Conservation (phyloP, 768 basidiomycete species). For the Auricularia heimuer region DNA sequence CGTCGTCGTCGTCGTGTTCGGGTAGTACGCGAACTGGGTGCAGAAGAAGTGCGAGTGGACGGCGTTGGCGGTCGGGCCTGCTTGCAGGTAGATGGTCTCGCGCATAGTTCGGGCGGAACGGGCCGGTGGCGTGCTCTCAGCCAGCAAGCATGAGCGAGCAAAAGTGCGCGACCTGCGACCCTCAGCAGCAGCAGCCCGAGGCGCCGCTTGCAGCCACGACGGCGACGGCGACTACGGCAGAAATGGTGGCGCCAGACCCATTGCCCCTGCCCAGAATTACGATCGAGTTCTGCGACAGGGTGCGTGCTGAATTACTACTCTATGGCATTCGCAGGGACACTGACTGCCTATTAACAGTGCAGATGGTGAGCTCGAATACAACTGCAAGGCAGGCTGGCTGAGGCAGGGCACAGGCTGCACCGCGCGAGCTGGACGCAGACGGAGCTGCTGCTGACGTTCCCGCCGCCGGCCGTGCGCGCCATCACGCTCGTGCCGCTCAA, state of each 20-base stretch:
- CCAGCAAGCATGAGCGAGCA: background rate
- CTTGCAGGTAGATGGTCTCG: constrained; percentile 73
- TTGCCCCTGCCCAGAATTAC: constrained; percentile 42
- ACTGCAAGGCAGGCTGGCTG: background rate
- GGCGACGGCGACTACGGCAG: background rate
- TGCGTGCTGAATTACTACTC: constrained; percentile 28
- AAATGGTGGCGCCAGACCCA: background rate
- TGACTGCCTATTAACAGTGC: constrained; percentile 37
- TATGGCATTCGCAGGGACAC: background rate
- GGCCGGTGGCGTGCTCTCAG: background rate
- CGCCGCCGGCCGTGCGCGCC: constrained; percentile 57
- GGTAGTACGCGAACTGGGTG: constrained; percentile 60
- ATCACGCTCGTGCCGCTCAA: constrained; percentile 69
- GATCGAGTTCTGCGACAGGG: constrained; percentile 90
- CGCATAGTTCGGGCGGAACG: constrained; percentile 35
- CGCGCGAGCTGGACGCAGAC: constrained; percentile 92
- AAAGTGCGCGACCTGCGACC: background rate
- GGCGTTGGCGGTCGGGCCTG: constrained; percentile 57
- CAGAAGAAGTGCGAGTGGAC: constrained; percentile 77
- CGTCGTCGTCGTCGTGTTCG: constrained; percentile 22
- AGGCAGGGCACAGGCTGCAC: constrained; percentile 49
- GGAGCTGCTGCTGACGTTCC: constrained; percentile 85
- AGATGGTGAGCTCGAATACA: constrained; percentile 53
- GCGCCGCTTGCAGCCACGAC: background rate
- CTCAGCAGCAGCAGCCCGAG: background rate